Evolutionary conservation across 2,329 filamentous ascomycete genomes (phyloP).

Genomic region (Aspergillaceae sp.): DNA sequence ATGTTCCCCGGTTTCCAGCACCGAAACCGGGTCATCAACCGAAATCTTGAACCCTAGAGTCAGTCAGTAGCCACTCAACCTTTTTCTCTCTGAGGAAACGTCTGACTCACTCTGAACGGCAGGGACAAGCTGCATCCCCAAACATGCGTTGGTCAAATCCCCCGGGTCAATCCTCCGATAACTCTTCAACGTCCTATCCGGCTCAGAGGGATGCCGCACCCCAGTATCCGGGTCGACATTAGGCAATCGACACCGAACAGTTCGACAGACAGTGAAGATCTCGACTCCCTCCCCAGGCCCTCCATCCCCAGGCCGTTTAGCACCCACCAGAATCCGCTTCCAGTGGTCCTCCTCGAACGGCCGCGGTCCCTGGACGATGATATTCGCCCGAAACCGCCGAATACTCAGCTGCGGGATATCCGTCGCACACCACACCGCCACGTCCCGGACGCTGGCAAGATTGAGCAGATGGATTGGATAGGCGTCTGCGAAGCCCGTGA

Average conservation of each 20-base stretch:
- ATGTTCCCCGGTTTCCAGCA: conserved; percentile 37
- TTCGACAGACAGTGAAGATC: conserved; percentile 47
- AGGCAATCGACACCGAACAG: conserved; percentile 49
- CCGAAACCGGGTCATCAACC: conserved; percentile 33
- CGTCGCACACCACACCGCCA: conserved; percentile 35
- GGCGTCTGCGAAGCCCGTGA: conserved; percentile 50
- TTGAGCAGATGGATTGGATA: conserved; percentile 52
- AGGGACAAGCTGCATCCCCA: conserved; percentile 47
- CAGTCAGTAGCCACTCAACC: neutral
- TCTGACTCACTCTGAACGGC: conserved; percentile 17
- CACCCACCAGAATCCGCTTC: conserved; percentile 41
- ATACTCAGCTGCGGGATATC: conserved; percentile 39
- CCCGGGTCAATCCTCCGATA: conserved; percentile 46
- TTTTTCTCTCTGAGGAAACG: neutral
- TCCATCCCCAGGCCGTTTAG: conserved; percentile 11
- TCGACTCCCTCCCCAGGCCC: conserved; percentile 9
- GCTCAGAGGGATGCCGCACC: conserved; percentile 39
- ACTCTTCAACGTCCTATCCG: conserved; percentile 41
- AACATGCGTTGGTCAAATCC: conserved; percentile 39
- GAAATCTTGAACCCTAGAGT: conserved; percentile 23
- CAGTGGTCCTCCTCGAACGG: conserved; percentile 51
- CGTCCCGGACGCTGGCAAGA: conserved; percentile 45
- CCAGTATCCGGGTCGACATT: conserved; percentile 52
- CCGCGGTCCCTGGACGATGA: conserved; percentile 45
- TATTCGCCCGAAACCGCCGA: conserved; percentile 51